Evolutionary conservation across 2,329 filamentous ascomycete species (phyloP), one percentile per base, ranked within the genome.

Genomic region (Aspergillus proliferans): DNA sequence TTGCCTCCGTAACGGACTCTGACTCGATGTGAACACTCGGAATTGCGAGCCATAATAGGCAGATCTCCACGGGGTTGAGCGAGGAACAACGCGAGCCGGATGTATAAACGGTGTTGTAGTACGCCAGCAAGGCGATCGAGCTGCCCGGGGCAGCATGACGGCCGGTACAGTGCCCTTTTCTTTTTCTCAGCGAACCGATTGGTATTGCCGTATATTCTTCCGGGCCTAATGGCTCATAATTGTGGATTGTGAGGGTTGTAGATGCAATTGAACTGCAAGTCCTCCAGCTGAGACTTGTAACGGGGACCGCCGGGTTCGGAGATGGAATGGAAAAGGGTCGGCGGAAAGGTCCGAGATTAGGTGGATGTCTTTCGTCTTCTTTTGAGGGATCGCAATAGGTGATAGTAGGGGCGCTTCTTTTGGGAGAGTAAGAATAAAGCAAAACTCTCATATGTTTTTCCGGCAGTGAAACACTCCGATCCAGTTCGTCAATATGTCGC

Each of bases 91-190:
- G 52, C 55, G 54, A 55, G 54, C 54, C 52, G 54, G 56, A 54
- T 52, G 51, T 51, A 53, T 49, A 48, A 60, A 57, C 52, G 58
- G 66, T 52, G 56, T 51, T 41, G 64, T 58, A 56, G 58, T 51
- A 45, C 65, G 62, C 63, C 58, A 61, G 52, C 66, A 66, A 48
- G 60, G 62, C 55, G 63, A 60, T 53, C 64, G 65, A 36, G 61
- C 62, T 49, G 66, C 64, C 63, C 65, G 62, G 56, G 64, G 63
- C 57, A 71, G 62, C 68, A 71, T 71, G 49, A 48, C 58, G 56
- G 52, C 52, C 45, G 47, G 47, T 47, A 39, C 15, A 47, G 28
- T 36, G 33, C 38, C 18, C 19, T 19, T 44, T 34, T 48, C 41
- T 42, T 52, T 44, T 40, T 52, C 43, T 48, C 48, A 49, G 47